Evolutionary conservation across 495 filamentous ascomycete genomes (phyloP).

Genomic region (Penicillium paxilli): DNA sequence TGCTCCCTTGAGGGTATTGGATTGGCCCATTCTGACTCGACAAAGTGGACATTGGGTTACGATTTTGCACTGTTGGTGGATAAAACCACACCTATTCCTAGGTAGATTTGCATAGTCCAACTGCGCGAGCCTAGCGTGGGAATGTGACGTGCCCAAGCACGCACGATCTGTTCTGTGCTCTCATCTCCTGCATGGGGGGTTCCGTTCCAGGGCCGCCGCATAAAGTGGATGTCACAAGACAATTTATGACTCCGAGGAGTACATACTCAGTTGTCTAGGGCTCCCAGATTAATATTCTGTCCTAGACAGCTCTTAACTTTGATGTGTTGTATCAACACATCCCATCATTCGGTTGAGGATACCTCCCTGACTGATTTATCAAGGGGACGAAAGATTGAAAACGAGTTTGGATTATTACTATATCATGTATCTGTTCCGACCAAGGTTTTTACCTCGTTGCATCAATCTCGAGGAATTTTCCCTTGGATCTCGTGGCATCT

Average conservation of each 20-base stretch:
- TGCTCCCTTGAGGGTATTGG: slow-evolving; percentile 22
- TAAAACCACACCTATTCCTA: slow-evolving; percentile 10
- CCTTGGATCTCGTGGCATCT: slow-evolving; percentile 1
- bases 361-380: neutral
- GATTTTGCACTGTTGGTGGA: slow-evolving; percentile 20
- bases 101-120: slow-evolving; percentile 18
- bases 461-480: neutral
- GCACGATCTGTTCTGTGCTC: slow-evolving; percentile 12
- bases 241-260: neutral
- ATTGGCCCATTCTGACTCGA: slow-evolving; percentile 46
- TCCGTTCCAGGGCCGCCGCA: neutral
- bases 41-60: slow-evolving; percentile 34
- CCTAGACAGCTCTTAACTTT: neutral
- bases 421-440: neutral
- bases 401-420: too few relatives aligned
- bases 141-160: neutral
- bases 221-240: neutral
- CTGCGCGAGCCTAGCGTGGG: slow-evolving; percentile 9
- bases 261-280: neutral
- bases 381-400: neutral
- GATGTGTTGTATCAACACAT: neutral
- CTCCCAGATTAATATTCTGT: neutral
- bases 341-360: neutral
- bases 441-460: slow-evolving; percentile 2
- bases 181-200: neutral